Evolutionary conservation across 2,329 filamentous ascomycete species (phyloP).

Genomic region (Cyphellophora attinorum): DNA sequence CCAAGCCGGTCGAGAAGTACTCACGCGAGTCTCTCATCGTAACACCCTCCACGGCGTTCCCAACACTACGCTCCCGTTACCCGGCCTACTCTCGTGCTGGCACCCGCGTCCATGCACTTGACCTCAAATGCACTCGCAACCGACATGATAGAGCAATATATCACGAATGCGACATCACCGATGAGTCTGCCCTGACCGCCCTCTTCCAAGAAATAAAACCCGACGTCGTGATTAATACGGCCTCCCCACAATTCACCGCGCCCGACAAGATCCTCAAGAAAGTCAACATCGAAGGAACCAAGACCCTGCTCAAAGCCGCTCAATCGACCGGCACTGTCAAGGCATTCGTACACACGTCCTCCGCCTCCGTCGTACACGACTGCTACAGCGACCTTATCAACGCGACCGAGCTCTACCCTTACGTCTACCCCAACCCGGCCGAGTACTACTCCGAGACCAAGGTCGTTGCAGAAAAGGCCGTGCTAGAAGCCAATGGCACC

Average conservation of each 20-base stretch:
- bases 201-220: slow-evolving; percentile 61
- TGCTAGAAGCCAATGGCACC: slow-evolving; percentile 59
- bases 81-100: slow-evolving; percentile 31
- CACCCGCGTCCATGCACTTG: slow-evolving; percentile 56
- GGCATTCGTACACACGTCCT: slow-evolving; percentile 79
- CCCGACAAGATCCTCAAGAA: slow-evolving; percentile 57
- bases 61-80: slow-evolving; percentile 28
- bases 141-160: slow-evolving; percentile 55
- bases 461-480: slow-evolving; percentile 70
- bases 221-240: slow-evolving; percentile 84
- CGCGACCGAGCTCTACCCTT: slow-evolving; percentile 73
- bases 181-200: slow-evolving; percentile 48
- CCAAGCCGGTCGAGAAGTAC: background rate
- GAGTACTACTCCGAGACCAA: slow-evolving; percentile 91
- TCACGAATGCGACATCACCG: slow-evolving; percentile 69
- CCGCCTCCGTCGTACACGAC: slow-evolving; percentile 77
- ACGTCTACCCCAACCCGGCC: slow-evolving; percentile 57
- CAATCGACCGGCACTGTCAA: slow-evolving; percentile 56
- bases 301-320: slow-evolving; percentile 56
- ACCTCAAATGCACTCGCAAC: slow-evolving; percentile 63
- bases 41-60: slow-evolving; percentile 18
- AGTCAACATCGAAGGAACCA: slow-evolving; percentile 84
- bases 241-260: slow-evolving; percentile 53
- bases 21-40: background rate
- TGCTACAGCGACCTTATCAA: slow-evolving; percentile 70